These are phyloP conservation scores for Populus tomentosa DNA, from an alignment of 441 rosid species.

Conservation along the genomic window DNA sequence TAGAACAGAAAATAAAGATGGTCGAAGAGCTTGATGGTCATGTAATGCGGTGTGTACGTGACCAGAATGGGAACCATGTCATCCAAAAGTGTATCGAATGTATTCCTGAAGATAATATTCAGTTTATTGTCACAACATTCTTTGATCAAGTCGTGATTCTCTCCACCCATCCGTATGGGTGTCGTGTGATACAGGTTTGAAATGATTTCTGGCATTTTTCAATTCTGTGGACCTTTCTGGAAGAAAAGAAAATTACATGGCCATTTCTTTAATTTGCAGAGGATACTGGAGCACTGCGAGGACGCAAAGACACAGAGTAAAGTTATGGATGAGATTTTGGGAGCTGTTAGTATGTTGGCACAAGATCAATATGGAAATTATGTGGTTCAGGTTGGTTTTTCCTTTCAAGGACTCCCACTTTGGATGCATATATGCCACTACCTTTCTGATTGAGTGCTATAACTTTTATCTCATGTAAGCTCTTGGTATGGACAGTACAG, in stretches of 20 bases:
- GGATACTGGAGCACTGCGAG: constrained; percentile 74
- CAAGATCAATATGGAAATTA: constrained; percentile 84
- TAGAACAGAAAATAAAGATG: constrained; percentile 70
- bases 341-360: constrained; percentile 68
- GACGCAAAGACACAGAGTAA: constrained; percentile 51
- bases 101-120: constrained; percentile 61
- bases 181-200: constrained; percentile 76
- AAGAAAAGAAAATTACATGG: constrained; percentile 6
- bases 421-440: neutral
- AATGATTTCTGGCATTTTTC: neutral
- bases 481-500: neutral
- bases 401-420: neutral
- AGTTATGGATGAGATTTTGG: constrained; percentile 64
- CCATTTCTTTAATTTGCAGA: constrained; percentile 30
- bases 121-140: constrained; percentile 63
- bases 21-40: constrained; percentile 77
- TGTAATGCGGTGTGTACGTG: constrained; percentile 71
- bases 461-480: neutral
- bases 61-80: constrained; percentile 85
- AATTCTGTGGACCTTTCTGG: neutral
- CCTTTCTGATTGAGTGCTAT: neutral
- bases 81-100: constrained; percentile 89
- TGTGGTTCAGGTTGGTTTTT: constrained; percentile 67
- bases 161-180: constrained; percentile 81
- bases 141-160: constrained; percentile 68